A percentile compares a stretch with the other conserved stretches of the same genome.
Conservation (phyloP, 2,329 filamentous ascomycete species). For the Trichoderma atroviride region DNA sequence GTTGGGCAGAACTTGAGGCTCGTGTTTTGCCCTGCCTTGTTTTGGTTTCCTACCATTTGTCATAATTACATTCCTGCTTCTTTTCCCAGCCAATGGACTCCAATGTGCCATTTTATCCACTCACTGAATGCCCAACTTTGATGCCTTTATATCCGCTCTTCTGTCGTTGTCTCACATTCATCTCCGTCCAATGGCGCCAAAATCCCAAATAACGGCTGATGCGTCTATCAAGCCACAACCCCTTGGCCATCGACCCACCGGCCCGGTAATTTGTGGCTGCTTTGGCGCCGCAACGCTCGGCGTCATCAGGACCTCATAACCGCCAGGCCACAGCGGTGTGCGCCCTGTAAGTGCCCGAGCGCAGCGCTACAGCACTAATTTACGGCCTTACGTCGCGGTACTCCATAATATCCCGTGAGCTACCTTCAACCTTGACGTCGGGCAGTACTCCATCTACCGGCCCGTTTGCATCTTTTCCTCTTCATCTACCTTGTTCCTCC, state of each 20-base stretch:
- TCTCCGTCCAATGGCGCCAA: background rate
- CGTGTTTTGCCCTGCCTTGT: background rate
- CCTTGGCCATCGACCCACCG: constrained; percentile 22
- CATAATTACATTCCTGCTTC: no score
- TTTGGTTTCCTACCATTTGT: background rate
- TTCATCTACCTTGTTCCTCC: constrained; percentile 2
- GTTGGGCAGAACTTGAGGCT: background rate
- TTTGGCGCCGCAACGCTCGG: background rate
- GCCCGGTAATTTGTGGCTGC: constrained; percentile 10
- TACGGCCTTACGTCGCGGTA: background rate
- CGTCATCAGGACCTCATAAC: constrained; percentile 24
- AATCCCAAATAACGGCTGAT: background rate
- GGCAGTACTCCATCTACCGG: constrained; percentile 17
- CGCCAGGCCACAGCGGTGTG: constrained; percentile 26
- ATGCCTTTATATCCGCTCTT: background rate
- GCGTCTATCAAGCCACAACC: constrained; percentile 23
- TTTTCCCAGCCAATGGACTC: background rate
- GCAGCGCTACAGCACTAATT: background rate
- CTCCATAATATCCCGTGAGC: background rate
- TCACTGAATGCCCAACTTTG: background rate
- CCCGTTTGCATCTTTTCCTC: constrained; percentile 8
- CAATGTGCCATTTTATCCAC: background rate
- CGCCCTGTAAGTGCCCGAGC: constrained; percentile 21
- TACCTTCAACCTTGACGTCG: background rate
- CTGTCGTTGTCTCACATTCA: background rate